Base-by-base conservation (phyloP, 2,329 filamentous ascomycete species). In the Pyrenochaeta sp. region DNA sequence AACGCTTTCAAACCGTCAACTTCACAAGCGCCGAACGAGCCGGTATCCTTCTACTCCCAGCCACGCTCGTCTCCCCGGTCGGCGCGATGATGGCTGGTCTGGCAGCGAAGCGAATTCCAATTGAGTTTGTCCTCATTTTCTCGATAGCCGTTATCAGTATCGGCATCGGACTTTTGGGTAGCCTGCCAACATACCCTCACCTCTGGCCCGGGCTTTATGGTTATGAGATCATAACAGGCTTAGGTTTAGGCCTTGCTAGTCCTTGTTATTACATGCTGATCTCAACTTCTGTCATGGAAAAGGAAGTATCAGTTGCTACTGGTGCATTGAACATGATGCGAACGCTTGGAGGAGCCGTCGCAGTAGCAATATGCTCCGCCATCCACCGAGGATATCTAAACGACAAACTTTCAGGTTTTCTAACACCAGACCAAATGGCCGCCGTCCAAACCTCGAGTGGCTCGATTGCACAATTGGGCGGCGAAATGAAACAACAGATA, bases 1-100 rank as follows among this genome's bases (percentile, higher is more conserved):
- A 67, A 36, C 66, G 65, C 36, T 69, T 68, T 23, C 66, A 69
- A 40, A 52, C 41, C 11, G 65, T 67, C 7, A 68, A 69, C 19
- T 55, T 61, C 23, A 63, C 53, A 5, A 62, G 51, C 23, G 63
- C 66, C 13, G 62, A 65, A 26, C 53, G 59, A 17, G 56, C 66
- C 2, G 65, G 63, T 3, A 65, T 68, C 4, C 51, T 65, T 13
- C 57, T 69, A 4, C 51, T 68, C 8, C 61, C 66, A 2, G 42
- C 60, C 11, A 61, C 63, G 1, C 41, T 66, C 2, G 13, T 65
- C 1, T 58, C 61, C 5, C 62, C 66, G 2, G 39, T 67, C 8
- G 62, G 65, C 9, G 61, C 65, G 3, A 59, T 69, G 58, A 11
- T 44, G 4, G 52, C 50, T 5, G 61, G 61, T 8, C 14, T 53